Evolutionary conservation across 371 early-diverging fungal species (phyloP), one percentile per base, ranked within the genome.

Genomic region (Dichotomocladium elegans): DNA sequence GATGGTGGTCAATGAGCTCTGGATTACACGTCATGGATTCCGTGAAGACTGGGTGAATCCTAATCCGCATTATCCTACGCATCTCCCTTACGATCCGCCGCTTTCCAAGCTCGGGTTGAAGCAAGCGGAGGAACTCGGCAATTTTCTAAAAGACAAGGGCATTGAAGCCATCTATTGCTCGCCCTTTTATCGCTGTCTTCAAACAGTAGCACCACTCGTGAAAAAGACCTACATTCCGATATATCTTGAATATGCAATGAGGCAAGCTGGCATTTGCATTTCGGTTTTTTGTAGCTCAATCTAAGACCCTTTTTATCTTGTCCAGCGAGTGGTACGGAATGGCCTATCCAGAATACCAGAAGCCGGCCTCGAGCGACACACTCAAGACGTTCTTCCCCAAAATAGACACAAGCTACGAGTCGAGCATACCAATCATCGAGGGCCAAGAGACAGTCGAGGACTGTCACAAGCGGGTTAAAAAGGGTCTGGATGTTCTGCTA

Each of bases 261-360:
- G 60, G 68, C 64, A 61, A 47, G 47, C 11, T 19, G 7, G 1
- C 2, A 27, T 51, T 44, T 19, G 4, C 45, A 44, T n/a, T n/a
- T n/a, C n/a, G n/a, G 10, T 41, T n/a, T n/a, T n/a, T n/a, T n/a
- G n/a, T n/a, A n/a, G n/a, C n/a, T n/a, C n/a, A n/a, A n/a, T n/a
- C n/a, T n/a, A n/a, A n/a, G n/a, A 41, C n/a, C 21, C 41, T 41
- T 10, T 15, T 14, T 24, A 1, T 22, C 6, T 29, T 27, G 29
- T n/a, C 10, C 47, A 70, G 71, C 31, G 73, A 72, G 55, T 72
- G 69, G 67, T 68, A 69, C 45, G 73, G 73, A 3, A 28, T 41
- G 9, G 59, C 69, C 8, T 61, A 66, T 45, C 56, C 29, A 1
- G 31, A 51, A 1, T 72, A 72, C 42, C 55, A 57, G 12, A 66